Evolutionary conservation across 768 basidiomycete genomes (phyloP).

Genomic region (Rhizopogon rudus): DNA sequence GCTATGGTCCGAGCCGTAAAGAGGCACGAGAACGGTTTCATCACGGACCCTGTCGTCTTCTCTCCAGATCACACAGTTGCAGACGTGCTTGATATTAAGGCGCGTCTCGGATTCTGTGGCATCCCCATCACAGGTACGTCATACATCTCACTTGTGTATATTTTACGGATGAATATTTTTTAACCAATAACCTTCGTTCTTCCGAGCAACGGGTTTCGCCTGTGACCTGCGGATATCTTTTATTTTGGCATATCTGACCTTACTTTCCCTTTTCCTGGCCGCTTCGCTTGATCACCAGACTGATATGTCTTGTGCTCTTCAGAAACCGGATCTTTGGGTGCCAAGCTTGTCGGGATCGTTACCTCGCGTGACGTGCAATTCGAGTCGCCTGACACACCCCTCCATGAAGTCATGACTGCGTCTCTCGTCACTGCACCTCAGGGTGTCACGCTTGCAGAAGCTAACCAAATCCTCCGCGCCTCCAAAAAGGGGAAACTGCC

Average conservation of each 20-base stretch:
- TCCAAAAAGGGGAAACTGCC: conserved; percentile 99
- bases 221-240: conserved; percentile 67
- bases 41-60: conserved; percentile 89
- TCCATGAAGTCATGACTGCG: conserved; percentile 87
- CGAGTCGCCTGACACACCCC: conserved; percentile 56
- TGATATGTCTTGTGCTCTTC: conserved; percentile 20
- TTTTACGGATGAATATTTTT: conserved; percentile 42
- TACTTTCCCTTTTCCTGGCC: conserved; percentile 3
- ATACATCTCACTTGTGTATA: conserved; percentile 1
- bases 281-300: background rate
- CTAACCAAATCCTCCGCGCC: conserved; percentile 90
- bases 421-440: conserved; percentile 79
- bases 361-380: conserved; percentile 97
- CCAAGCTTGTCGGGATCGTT: conserved; percentile 94
- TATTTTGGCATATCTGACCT: conserved; percentile 18
- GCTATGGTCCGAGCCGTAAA: conserved; percentile 98
- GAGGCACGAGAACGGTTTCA: conserved; percentile 98
- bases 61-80: conserved; percentile 73
- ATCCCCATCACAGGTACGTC: conserved; percentile 96
- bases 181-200: conserved; percentile 82
- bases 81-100: conserved; percentile 92
- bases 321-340: conserved; percentile 86
- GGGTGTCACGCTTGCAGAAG: conserved; percentile 87
- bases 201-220: conserved; percentile 68
- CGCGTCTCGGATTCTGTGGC: conserved; percentile 88